Evolutionary conservation across 2,329 filamentous ascomycete genomes (phyloP).

Genomic region (Paracoccidioides brasiliensis): DNA sequence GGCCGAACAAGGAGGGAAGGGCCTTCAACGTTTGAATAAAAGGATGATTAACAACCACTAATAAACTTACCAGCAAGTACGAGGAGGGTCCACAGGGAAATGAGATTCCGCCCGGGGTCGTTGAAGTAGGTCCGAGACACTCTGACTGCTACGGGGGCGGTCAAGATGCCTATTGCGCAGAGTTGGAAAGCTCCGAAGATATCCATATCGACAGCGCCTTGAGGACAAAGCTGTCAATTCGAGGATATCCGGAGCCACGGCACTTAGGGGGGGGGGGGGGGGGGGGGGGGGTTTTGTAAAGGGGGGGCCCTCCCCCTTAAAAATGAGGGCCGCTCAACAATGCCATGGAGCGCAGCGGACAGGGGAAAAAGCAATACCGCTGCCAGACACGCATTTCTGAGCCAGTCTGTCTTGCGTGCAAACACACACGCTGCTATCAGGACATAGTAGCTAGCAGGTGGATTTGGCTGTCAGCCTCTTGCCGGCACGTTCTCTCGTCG

Average conservation of each 20-base stretch:
- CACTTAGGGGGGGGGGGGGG: not conserved
- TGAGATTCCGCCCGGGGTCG: slow-evolving; percentile 49
- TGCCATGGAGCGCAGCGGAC: slow-evolving; percentile 50
- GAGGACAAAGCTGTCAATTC: not conserved
- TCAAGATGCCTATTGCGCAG: slow-evolving; percentile 52
- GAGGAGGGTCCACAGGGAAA: slow-evolving; percentile 53
- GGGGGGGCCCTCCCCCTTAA: slow-evolving; percentile 37
- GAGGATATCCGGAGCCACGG: not conserved
- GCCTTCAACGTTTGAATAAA: slow-evolving; percentile 1
- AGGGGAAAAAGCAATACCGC: slow-evolving; percentile 51
- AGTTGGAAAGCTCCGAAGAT: slow-evolving; percentile 56
- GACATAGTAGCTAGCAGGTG: slow-evolving; percentile 43
- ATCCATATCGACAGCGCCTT: slow-evolving; percentile 54
- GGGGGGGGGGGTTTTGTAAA: too few relatives aligned
- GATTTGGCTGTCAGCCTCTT: not conserved
- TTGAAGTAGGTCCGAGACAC: slow-evolving; percentile 52
- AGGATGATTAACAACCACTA: not conserved
- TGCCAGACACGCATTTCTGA: slow-evolving; percentile 50
- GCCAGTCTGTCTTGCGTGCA: slow-evolving; percentile 48
- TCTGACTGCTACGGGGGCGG: slow-evolving; percentile 49
- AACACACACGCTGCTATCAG: slow-evolving; percentile 51
- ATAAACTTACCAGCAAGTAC: slow-evolving; percentile 42
- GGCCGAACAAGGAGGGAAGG: not conserved
- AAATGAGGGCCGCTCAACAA: slow-evolving; percentile 49
- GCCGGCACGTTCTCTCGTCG: not conserved